These are phyloP conservation scores for Colletotrichum echinochloae DNA, from an alignment of 2,329 filamentous ascomycete species.

Conservation along the genomic window DNA sequence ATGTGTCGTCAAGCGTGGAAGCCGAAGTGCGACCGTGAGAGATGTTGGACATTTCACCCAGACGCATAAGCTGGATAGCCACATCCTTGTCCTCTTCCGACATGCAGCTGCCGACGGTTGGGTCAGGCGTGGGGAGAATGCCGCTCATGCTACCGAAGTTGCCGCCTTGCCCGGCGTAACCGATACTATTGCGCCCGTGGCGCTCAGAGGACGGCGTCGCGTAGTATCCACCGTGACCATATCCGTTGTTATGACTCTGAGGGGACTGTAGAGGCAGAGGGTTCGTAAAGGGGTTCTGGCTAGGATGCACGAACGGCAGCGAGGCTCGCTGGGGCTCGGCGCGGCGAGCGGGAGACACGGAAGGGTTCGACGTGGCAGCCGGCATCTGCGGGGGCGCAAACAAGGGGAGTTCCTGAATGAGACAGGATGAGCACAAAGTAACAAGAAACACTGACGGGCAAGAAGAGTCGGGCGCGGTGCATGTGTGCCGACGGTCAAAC, in stretches of 20 bases:
- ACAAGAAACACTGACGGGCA: constrained; percentile 13
- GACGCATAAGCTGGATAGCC: constrained; percentile 94
- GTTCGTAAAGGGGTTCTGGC: constrained; percentile 84
- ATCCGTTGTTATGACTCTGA: constrained; percentile 74
- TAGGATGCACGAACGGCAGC: constrained; percentile 80
- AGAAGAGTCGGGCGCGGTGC: constrained; percentile 7
- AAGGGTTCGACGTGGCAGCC: constrained; percentile 95
- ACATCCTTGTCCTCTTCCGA: constrained; percentile 96
- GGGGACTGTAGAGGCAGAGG: constrained; percentile 85
- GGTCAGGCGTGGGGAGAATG: constrained; percentile 91
- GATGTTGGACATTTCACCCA: constrained; percentile 93
- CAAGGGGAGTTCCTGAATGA: constrained; percentile 86
- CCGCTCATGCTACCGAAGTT: constrained; percentile 54
- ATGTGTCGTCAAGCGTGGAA: constrained; percentile 92
- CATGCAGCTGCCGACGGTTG: constrained; percentile 96
- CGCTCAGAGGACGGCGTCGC: constrained; percentile 73
- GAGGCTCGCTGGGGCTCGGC: constrained; percentile 77
- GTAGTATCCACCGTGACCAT: constrained; percentile 68
- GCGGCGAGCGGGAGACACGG: constrained; percentile 90
- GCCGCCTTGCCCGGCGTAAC: constrained; percentile 55
- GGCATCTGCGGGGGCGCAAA: constrained; percentile 96
- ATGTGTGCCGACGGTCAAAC: constrained; percentile 60
- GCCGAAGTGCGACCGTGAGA: constrained; percentile 93
- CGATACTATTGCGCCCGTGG: constrained; percentile 74
- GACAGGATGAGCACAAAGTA: constrained; percentile 47